Conservation (phyloP, 441 rosid species). For the Viola pubescens region DNA sequence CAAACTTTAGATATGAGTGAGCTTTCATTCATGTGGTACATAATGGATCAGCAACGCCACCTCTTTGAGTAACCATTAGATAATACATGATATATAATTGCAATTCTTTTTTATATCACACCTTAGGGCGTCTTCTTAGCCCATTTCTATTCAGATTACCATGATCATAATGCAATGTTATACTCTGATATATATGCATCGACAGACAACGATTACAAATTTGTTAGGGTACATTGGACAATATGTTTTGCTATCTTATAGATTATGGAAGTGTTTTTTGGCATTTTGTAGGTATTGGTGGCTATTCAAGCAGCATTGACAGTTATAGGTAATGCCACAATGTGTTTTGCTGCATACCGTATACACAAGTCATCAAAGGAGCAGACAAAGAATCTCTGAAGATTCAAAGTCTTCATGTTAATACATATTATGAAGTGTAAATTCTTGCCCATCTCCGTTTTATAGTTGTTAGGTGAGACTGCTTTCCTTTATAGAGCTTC, state of each 20-base stretch:
- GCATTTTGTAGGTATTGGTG: slow-evolving; percentile 47
- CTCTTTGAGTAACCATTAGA: not conserved
- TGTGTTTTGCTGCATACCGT: slow-evolving; percentile 77
- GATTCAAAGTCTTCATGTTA: slow-evolving; percentile 5
- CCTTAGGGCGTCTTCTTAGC: not conserved
- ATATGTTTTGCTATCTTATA: too few species aligned
- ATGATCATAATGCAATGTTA: not conserved
- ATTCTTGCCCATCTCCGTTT: not conserved
- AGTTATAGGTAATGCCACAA: slow-evolving; percentile 63
- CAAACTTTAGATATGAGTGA: not conserved
- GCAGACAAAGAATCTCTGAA: slow-evolving; percentile 34
- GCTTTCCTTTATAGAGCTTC: not conserved
- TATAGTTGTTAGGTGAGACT: slow-evolving; percentile 13
- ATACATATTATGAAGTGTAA: not conserved
- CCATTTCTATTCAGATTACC: not conserved
- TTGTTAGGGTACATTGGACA: too few species aligned
- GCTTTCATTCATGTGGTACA: not conserved
- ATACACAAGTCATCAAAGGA: slow-evolving; percentile 47
- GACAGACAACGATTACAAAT: not conserved
- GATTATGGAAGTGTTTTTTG: not conserved
- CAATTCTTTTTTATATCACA: not conserved
- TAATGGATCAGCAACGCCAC: not conserved
- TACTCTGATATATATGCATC: not conserved
- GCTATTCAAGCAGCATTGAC: slow-evolving; percentile 85
- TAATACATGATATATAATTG: not conserved